Percentiles rank a stretch among this genome's conserved stretches.
phyloP scores from a whole-genome alignment of 129 eudicot species.

The Flaveria linearis region DNA sequence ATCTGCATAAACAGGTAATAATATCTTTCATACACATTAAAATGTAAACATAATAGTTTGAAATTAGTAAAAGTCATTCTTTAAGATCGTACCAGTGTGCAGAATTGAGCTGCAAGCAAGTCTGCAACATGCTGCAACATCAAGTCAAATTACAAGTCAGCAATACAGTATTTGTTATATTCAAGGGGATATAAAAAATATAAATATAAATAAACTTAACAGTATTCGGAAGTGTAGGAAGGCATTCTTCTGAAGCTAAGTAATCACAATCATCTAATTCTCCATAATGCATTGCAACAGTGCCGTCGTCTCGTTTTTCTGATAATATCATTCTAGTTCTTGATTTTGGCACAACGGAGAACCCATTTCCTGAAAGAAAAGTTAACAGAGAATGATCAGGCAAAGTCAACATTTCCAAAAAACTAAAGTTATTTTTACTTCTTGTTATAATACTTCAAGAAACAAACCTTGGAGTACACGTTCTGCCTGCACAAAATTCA shows the following conservation, averaged over 20 bases:
- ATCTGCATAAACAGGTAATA: constrained; percentile 51
- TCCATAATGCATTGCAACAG: constrained; percentile 85
- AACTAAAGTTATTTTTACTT: constrained; percentile 1
- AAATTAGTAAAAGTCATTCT: not conserved
- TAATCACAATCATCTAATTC: constrained; percentile 70
- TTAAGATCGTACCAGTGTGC: constrained; percentile 57
- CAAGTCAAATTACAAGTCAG: constrained; percentile 34
- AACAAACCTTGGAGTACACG: constrained; percentile 71
- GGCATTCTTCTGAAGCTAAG: constrained; percentile 70
- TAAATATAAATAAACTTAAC: constrained; percentile 49
- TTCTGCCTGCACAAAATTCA: constrained; percentile 63
- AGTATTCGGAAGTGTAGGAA: constrained; percentile 87
- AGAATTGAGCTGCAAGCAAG: constrained; percentile 78
- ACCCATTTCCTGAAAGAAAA: constrained; percentile 50
- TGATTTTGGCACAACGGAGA: constrained; percentile 49
- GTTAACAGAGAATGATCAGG: constrained; percentile 15
- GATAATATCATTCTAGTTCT: constrained; percentile 81
- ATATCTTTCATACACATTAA: not conserved
- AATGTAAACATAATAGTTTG: not conserved
- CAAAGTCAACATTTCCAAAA: constrained; percentile 15
- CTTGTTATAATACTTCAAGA: constrained; percentile 19
- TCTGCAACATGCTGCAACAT: constrained; percentile 80
- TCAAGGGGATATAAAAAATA: not conserved
- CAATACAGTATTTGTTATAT: constrained; percentile 2
- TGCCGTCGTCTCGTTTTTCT: constrained; percentile 77